Percentiles rank a stretch among this genome's conserved stretches.
phyloP scores from a whole-genome alignment of 768 basidiomycete species.

The Russula compacta region DNA sequence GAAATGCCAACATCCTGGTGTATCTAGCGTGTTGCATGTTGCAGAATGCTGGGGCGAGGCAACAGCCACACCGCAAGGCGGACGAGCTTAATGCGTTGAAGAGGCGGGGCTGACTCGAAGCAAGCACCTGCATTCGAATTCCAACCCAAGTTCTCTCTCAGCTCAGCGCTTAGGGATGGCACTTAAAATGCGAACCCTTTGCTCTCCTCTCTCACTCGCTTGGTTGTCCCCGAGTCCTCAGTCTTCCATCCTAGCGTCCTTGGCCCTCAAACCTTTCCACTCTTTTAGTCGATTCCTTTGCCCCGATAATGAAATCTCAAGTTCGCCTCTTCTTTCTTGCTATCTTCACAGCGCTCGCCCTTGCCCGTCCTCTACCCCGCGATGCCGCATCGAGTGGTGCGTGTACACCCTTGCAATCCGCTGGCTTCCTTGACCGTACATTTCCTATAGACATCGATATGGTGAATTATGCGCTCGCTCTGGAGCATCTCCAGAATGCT shows the following conservation, averaged over 20 bases:
- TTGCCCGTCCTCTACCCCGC: constrained; percentile 10
- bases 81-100: too few relatives aligned
- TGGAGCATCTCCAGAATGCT: constrained; percentile 31
- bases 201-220: background rate
- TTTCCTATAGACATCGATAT: constrained; percentile 22
- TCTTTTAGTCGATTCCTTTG: constrained; percentile 5
- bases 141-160: background rate
- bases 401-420: background rate
- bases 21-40: too few relatives aligned
- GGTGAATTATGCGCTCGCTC: constrained; percentile 29
- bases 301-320: constrained; percentile 4
- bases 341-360: background rate
- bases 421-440: background rate
- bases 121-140: background rate
- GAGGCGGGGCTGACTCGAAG: too few relatives aligned
- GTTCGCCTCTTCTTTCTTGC: background rate
- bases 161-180: too few relatives aligned
- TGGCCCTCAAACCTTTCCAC: constrained; percentile 6
- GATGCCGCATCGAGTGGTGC: constrained; percentile 7
- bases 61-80: too few relatives aligned
- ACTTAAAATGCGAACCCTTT: constrained; percentile 4
- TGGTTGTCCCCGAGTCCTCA: constrained; percentile 5
- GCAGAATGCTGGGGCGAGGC: too few relatives aligned
- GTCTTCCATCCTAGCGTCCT: background rate
- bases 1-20: too few relatives aligned